Conservation (phyloP, 1,284 basidiomycete genomes). For the Cryptococcus sp. region DNA sequence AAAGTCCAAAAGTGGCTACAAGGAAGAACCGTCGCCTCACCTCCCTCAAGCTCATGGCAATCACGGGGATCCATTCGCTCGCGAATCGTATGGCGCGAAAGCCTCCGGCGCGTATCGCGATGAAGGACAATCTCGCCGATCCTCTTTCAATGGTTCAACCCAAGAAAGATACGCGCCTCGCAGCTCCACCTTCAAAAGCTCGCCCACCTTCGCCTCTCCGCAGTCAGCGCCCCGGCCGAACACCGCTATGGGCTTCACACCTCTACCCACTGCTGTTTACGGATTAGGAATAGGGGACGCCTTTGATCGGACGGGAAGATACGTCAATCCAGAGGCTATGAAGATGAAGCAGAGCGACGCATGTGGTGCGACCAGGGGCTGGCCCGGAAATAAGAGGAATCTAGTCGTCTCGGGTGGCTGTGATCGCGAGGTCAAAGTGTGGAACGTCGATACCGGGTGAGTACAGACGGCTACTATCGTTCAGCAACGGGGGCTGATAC, state of each 20-base stretch:
- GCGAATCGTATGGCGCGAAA: conserved; percentile 2
- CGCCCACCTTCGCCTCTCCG: conserved; percentile 17
- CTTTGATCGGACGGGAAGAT: not conserved
- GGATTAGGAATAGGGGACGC: conserved; percentile 10
- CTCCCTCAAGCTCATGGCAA: not conserved
- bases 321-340: not conserved
- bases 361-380: conserved; percentile 67
- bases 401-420: conserved; percentile 90
- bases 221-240: conserved; percentile 6
- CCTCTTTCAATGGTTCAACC: conserved; percentile 23
- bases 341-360: conserved; percentile 58
- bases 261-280: not conserved
- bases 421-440: conserved; percentile 84
- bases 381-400: conserved; percentile 63
- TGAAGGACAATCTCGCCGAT: conserved; percentile 26
- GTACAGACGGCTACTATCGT: conserved; percentile 32
- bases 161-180: conserved; percentile 14
- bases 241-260: conserved; percentile 19
- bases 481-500: not conserved
- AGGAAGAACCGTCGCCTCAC: not conserved
- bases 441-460: conserved; percentile 84
- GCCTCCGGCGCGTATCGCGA: conserved; percentile 24
- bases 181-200: conserved; percentile 1
- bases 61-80: not conserved
- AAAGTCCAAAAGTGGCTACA: not conserved